These are phyloP conservation scores for Ramalina intermedia DNA, from an alignment of 495 filamentous ascomycete species.

Conservation along the genomic window DNA sequence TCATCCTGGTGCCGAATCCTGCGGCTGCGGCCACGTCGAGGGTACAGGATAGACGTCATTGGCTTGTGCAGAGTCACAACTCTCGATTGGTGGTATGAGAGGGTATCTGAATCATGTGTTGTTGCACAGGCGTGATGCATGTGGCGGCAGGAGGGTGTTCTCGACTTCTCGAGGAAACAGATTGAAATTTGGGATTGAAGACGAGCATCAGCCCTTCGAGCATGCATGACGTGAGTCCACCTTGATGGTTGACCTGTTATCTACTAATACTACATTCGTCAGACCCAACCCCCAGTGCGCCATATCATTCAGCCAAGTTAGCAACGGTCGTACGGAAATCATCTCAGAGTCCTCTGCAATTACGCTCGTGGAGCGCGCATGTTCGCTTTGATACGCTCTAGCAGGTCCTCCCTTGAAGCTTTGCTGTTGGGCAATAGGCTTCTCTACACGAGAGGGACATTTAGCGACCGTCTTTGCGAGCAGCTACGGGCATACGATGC, in stretches of 20 bases:
- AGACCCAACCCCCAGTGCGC: too few species aligned
- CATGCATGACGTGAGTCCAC: too few species aligned
- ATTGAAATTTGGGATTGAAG: neutral
- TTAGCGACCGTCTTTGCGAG: slow-evolving; percentile 5
- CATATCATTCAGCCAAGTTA: too few species aligned
- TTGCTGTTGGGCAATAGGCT: slow-evolving; percentile 50
- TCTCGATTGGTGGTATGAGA: slow-evolving; percentile 46
- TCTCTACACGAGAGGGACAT: slow-evolving; percentile 35
- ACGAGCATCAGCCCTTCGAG: neutral
- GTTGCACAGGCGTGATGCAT: neutral
- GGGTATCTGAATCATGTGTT: neutral
- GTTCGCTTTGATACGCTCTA: slow-evolving; percentile 71
- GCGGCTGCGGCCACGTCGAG: slow-evolving; percentile 35
- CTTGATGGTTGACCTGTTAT: too few species aligned
- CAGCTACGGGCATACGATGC: neutral
- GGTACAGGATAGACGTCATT: slow-evolving; percentile 28
- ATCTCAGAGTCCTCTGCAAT: neutral
- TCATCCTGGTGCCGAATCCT: slow-evolving; percentile 65
- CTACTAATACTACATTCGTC: too few species aligned
- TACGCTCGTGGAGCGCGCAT: slow-evolving; percentile 25
- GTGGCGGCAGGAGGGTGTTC: too few species aligned
- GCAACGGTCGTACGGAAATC: too few species aligned
- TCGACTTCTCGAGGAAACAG: neutral
- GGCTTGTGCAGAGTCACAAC: slow-evolving; percentile 61
- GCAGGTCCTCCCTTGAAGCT: slow-evolving; percentile 58